phyloP scores from a whole-genome alignment of 2,329 filamentous ascomycete genomes.

The Penicillium sp. region DNA sequence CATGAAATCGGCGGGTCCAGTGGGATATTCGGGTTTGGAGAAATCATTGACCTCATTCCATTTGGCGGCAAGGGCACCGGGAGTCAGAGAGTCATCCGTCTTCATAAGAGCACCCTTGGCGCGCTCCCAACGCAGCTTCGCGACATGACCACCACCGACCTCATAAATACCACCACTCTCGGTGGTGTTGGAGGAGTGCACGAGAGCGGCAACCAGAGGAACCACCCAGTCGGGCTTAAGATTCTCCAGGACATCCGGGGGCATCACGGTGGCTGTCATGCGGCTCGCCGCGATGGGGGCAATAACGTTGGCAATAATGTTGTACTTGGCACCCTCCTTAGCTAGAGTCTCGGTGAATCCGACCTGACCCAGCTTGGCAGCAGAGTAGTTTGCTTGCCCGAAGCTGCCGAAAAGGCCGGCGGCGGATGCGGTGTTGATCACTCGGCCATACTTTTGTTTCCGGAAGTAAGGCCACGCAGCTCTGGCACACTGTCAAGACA shows the following conservation, averaged over 20 bases:
- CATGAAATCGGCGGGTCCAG: conserved; percentile 82
- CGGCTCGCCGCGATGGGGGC: conserved; percentile 90
- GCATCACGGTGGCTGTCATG: conserved; percentile 94
- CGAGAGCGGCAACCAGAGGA: conserved; percentile 80
- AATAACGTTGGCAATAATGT: conserved; percentile 92
- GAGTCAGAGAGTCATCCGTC: conserved; percentile 80
- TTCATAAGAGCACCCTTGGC: conserved; percentile 83
- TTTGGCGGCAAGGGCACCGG: conserved; percentile 78
- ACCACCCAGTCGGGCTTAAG: conserved; percentile 94
- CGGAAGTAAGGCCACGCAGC: conserved; percentile 97
- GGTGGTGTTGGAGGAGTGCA: conserved; percentile 72
- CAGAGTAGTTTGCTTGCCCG: conserved; percentile 93
- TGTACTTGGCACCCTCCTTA: conserved; percentile 97
- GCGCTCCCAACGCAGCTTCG: conserved; percentile 93
- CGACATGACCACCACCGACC: conserved; percentile 83
- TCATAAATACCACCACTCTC: conserved; percentile 92
- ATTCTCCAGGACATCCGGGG: conserved; percentile 78
- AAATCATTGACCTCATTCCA: conserved; percentile 88
- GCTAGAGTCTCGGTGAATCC: conserved; percentile 97
- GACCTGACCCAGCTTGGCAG: conserved; percentile 89
- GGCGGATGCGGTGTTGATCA: conserved; percentile 96
- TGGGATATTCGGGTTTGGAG: conserved; percentile 73
- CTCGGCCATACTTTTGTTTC: conserved; percentile 95
- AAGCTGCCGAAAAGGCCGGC: conserved; percentile 94
- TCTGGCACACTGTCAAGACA: conserved; percentile 58